Base-by-base conservation (phyloP, 345 rosid species). In the Atalantia buxifolia region DNA sequence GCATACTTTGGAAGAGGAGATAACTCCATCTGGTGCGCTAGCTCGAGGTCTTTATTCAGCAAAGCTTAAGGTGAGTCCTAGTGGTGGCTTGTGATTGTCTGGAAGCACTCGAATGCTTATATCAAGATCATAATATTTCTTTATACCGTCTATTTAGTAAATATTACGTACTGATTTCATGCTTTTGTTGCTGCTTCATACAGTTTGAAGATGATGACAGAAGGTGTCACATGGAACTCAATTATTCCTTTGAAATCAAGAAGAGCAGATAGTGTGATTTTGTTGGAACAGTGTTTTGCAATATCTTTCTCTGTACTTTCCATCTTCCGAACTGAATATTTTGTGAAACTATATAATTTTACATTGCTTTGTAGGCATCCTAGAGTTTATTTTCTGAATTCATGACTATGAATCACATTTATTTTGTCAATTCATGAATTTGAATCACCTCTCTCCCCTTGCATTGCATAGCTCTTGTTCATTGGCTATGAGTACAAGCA, bases 191-290 rank as follows among this genome's bases (percentile, higher is more conserved):
- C 63, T 27, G 50, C n/a, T 73, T 68, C 10, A 7, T 84, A 85
- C 90, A 87, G 92, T 89, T 87, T 27, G 88, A 79, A 81, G 92
- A 89, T 72, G 92, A 89, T 40, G 92, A 87, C 74, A 78, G 48
- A 75, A 85, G 90, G 80, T 84, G 88, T 76, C 88, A 89, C 76
- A 79, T 89, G 88, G 88, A 89, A 30, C 87, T 89, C 66, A 80
- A 85, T 28, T 87, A 89, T 69, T 84, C 82, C 27, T 89, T 89
- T 1, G 86, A 88, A 74, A 89, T 89, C 68, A 86, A 83, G 72
- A 86, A 76, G 84, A 69, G 80, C 61, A 57, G 72, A 69, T 80
- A 79, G 77, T 75, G 66, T 10, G 22, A 28, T 63, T 21, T 42
- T 9, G 25, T 14, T 38, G 56, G 65, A 40, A 50, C 42, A 66